A percentile compares a stretch with the other conserved stretches of the same genome.
phyloP scores from a whole-genome alignment of 352 stramenopile species.

The Saprolegnia diclina region DNA sequence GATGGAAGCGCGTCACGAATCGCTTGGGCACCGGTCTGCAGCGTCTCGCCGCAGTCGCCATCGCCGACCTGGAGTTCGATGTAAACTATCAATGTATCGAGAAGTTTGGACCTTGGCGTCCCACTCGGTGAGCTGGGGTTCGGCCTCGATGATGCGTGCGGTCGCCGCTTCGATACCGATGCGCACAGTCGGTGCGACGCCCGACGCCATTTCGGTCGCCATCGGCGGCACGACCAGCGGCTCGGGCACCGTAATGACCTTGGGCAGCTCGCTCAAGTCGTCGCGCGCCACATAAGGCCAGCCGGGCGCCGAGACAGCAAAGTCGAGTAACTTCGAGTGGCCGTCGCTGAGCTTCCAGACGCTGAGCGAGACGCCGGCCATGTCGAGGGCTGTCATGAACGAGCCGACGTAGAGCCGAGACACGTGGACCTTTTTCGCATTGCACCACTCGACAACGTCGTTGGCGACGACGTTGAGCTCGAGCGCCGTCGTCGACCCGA shows the following conservation, averaged over 20 bases:
- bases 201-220: neutral
- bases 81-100: neutral
- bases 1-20: constrained; percentile 62
- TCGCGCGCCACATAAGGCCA: constrained; percentile 40
- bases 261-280: constrained; percentile 5
- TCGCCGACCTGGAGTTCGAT: constrained; percentile 79
- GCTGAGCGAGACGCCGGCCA: constrained; percentile 92
- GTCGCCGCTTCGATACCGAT: constrained; percentile 53
- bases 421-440: constrained; percentile 56
- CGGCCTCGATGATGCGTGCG: constrained; percentile 75
- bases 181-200: neutral
- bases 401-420: constrained; percentile 87
- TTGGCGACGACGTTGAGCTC: constrained; percentile 93
- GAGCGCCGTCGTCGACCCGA: constrained; percentile 92
- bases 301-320: constrained; percentile 46
- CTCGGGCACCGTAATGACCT: constrained; percentile 28
- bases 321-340: constrained; percentile 42
- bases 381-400: constrained; percentile 98
- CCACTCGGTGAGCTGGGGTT: constrained; percentile 90
- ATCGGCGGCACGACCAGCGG: constrained; percentile 4
- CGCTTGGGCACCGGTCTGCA: constrained; percentile 88
- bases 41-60: constrained; percentile 95
- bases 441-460: constrained; percentile 59
- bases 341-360: constrained; percentile 77
- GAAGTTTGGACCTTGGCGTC: constrained; percentile 75